Evolutionary conservation across 2,329 filamentous ascomycete genomes (phyloP), one percentile per base, ranked within the genome.

Genomic region (Didymella lethalis): DNA sequence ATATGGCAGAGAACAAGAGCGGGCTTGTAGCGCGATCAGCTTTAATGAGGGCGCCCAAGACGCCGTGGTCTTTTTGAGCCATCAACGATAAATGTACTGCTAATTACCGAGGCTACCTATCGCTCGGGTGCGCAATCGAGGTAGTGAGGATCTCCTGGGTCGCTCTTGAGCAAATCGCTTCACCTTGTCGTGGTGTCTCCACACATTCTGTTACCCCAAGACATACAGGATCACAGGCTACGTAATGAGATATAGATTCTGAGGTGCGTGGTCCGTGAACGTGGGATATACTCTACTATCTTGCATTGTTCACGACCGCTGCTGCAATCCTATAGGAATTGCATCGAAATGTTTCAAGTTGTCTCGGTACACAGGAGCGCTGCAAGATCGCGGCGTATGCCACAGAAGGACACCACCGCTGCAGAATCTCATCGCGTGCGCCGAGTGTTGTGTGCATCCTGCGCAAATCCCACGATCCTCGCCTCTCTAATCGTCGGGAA

Each of bases 321-420:
- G 4, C 12, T 32, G 28, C 28, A 5, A 18, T 28, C 26, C 25
- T n/a, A 2, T 32, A 26, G 14, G 12, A 8, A 3, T 8, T 7
- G 11, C 12, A 20, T 49, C n/a, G n/a, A 25, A 16, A 10, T 23
- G 36, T 43, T 43, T 50, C 48, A 32, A 32, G 18, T n/a, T 32
- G 26, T 43, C 36, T 50, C 26, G 36, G 36, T 41, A 31, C n/a
- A 18, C 12, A 12, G 7, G 5, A 18, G 26, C 6, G 36, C 29
- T n/a, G 43, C 43, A 29, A 5, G 11, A 28, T 4, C 14, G n/a
- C 40, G 18, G 31, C 26, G 26, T 25, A 36, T 11, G 29, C 53
- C 28, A 38, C 38, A 46, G 46, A 29, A 28, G 41, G 12, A 41
- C 34, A 23, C 3, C n/a, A 31, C 48, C 43, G 54, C 32, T 46